Evolutionary conservation across 129 eudicot genomes (phyloP).

Genomic region (Smallanthus sonchifolius): DNA sequence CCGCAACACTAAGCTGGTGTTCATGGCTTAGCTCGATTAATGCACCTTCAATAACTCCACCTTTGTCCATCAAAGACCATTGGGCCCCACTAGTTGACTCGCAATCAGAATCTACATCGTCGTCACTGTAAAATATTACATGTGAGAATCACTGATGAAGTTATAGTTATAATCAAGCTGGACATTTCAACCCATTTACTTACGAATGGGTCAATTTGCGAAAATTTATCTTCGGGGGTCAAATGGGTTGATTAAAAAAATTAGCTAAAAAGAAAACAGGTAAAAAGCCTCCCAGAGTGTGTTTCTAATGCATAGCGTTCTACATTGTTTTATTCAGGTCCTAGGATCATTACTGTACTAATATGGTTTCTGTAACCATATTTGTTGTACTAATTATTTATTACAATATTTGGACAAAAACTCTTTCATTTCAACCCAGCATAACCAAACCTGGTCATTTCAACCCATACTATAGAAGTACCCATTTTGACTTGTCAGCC

Average conservation of each 20-base stretch:
- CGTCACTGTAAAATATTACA: constrained; percentile 27
- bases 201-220: neutral
- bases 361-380: neutral
- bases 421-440: neutral
- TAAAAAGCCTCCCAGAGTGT: neutral
- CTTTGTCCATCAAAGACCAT: constrained; percentile 58
- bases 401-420: neutral
- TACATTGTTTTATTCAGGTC: neutral
- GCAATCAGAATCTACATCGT: constrained; percentile 58
- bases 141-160: constrained; percentile 16
- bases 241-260: neutral
- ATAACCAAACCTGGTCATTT: neutral
- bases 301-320: neutral
- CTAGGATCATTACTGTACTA: neutral
- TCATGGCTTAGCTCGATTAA: constrained; percentile 66
- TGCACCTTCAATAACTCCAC: constrained; percentile 74
- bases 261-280: neutral
- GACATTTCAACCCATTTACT: neutral
- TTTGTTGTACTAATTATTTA: neutral
- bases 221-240: neutral
- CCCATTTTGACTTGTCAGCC: neutral
- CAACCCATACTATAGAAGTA: neutral
- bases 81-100: constrained; percentile 35
- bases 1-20: constrained; percentile 64
- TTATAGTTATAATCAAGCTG: neutral